Evolutionary conservation across 139 green algal genomes (phyloP).

Genomic region (Spirogloea muscicola): DNA sequence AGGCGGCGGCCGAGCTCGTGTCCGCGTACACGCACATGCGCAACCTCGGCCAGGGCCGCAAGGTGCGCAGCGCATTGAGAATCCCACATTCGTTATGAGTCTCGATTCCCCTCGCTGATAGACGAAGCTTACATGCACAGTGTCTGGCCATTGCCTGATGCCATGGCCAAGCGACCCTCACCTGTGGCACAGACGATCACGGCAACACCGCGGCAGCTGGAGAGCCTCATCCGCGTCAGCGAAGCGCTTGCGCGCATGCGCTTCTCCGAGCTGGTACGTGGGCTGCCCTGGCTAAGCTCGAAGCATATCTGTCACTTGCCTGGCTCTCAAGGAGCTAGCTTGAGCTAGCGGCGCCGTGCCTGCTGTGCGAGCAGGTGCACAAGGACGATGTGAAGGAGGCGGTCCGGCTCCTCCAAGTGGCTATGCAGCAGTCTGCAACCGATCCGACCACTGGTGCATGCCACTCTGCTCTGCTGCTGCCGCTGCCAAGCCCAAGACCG

Average conservation of each 20-base stretch:
- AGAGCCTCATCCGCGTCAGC: slow-evolving; percentile 81
- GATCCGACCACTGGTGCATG: slow-evolving; percentile 66
- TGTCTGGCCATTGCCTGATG: too few species aligned
- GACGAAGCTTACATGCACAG: neutral
- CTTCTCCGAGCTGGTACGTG: slow-evolving; percentile 24
- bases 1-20: slow-evolving; percentile 71
- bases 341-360: too few species aligned
- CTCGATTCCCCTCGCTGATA: too few species aligned
- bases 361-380: slow-evolving; percentile 31
- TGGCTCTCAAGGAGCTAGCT: too few species aligned
- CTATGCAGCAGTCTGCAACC: slow-evolving; percentile 70
- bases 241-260: slow-evolving; percentile 80
- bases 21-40: slow-evolving; percentile 82
- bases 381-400: slow-evolving; percentile 64
- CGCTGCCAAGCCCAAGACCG: neutral
- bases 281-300: too few species aligned
- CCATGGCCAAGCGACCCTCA: too few species aligned
- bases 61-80: too few species aligned
- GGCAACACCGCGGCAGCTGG: slow-evolving; percentile 90
- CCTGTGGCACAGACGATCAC: slow-evolving; percentile 74
- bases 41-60: slow-evolving; percentile 22
- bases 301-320: too few species aligned
- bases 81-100: too few species aligned
- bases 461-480: too few species aligned
- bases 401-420: slow-evolving; percentile 63